These are phyloP conservation scores for Acanthamoeba castellanii DNA, from an alignment of 208 protist species.

Conservation along the genomic window DNA sequence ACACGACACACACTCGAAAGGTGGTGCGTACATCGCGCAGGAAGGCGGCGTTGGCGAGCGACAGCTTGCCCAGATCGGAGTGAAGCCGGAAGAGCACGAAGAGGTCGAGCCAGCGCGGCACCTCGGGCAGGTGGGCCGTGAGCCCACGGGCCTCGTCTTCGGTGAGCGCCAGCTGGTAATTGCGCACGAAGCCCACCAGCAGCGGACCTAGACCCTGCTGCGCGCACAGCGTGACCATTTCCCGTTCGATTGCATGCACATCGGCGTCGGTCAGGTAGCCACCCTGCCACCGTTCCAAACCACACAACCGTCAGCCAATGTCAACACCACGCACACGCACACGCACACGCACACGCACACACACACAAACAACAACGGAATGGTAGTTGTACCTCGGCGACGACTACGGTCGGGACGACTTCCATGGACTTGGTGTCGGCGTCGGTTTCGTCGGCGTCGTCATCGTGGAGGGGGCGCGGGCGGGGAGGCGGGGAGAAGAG, in stretches of 20 bases:
- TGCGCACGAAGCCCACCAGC: not conserved
- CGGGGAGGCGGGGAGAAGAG: constrained; percentile 46
- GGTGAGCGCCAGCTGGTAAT: constrained; percentile 45
- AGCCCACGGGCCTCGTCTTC: constrained; percentile 1
- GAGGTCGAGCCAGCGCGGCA: constrained; percentile 54
- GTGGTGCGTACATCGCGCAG: constrained; percentile 8
- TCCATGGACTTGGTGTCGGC: not conserved
- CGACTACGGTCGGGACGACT: not conserved
- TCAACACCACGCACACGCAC: too few relatives aligned
- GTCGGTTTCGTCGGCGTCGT: not conserved
- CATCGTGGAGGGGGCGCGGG: not conserved
- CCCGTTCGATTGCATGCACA: not conserved
- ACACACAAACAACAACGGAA: too few relatives aligned
- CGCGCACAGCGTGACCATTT: not conserved
- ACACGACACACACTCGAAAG: not conserved
- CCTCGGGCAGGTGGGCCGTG: constrained; percentile 7
- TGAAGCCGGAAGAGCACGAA: constrained; percentile 38
- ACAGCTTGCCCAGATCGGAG: not conserved
- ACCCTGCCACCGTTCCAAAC: not conserved
- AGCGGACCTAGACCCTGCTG: not conserved
- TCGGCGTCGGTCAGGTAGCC: constrained; percentile 36
- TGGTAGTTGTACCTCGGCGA: not conserved
- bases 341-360: too few relatives aligned
- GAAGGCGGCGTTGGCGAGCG: constrained; percentile 32
- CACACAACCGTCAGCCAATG: too few relatives aligned